These are phyloP conservation scores for Polygonum maritimum DNA, from an alignment of 148 eudicot species.

Conservation along the genomic window DNA sequence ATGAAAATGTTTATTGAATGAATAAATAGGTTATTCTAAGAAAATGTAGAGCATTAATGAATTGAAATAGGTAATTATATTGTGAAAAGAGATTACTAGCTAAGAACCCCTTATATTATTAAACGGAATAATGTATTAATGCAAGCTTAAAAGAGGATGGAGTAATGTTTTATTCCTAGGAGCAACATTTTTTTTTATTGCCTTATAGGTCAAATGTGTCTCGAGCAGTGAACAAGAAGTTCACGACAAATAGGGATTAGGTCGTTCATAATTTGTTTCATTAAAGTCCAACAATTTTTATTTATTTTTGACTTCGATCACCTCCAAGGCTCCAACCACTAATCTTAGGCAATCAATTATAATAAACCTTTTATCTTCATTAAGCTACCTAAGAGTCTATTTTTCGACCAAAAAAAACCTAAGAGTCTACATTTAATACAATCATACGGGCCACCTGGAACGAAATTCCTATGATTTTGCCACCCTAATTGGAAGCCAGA, in stretches of 20 bases:
- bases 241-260: background rate
- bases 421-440: background rate
- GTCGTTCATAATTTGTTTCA: background rate
- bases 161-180: background rate
- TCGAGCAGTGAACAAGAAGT: slow-evolving; percentile 3
- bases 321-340: background rate
- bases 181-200: background rate
- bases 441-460: background rate
- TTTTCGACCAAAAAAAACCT: too few relatives aligned
- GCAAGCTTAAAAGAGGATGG: too few relatives aligned
- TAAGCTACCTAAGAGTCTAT: background rate
- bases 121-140: too few relatives aligned
- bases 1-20: too few relatives aligned
- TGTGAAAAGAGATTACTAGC: too few relatives aligned
- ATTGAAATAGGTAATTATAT: too few relatives aligned
- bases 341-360: background rate
- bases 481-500: background rate
- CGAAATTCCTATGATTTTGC: background rate
- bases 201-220: background rate
- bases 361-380: background rate
- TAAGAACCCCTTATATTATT: too few relatives aligned
- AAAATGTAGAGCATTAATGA: too few relatives aligned
- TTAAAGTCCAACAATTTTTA: background rate
- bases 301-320: background rate
- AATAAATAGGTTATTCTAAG: too few relatives aligned